Base-by-base conservation (phyloP, 108 stramenopile genomes). In the Cylindrotheca closterium region DNA sequence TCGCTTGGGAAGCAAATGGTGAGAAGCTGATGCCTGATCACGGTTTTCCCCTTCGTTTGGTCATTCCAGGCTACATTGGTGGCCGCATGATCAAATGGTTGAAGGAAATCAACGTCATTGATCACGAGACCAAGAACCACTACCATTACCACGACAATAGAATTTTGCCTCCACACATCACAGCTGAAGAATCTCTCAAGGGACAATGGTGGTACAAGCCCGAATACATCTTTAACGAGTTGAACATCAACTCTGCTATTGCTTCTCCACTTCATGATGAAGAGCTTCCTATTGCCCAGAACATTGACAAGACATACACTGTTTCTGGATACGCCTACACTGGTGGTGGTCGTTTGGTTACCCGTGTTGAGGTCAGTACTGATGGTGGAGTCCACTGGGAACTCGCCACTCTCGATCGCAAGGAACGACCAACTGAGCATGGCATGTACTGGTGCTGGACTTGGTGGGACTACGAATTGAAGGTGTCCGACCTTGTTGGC, bases 71-170 rank as follows among this genome's bases (percentile, higher is more conserved):
- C 50, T 97, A 94, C 73, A 98, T 98, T 65, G 98, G 98, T 37
- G 98, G 98, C 18, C 89, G 98, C 30, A 98, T 98, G 98, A 91
- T 98, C 77, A 98, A 98, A 76, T 98, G 98, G 98, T 77, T 98
- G 45, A 85, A 88, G 48, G 65, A 79, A 19, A 91, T 98, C 75
- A 91, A 92, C 63, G 91, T 98, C 69, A 90, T 95, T 54, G 70
- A 76, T 32, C 82, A 90, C 51, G 95, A 96, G 77, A 91, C 92
- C 71, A 86, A 85, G 82, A 96, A 92, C 76, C 94, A 96, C 74
- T 98, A 98, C 80, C 98, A 98, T 77, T 97, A 96, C 83, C 92
- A 96, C 67, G 98, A 98, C 80, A 98, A 98, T 72, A 89, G 98
- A 49, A 96, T 98, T 54, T 76, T 98, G 18, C 98, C 98, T 49